Base-by-base conservation (phyloP, 2,329 filamentous ascomycete species). In the Sordariomycetes sp. region DNA sequence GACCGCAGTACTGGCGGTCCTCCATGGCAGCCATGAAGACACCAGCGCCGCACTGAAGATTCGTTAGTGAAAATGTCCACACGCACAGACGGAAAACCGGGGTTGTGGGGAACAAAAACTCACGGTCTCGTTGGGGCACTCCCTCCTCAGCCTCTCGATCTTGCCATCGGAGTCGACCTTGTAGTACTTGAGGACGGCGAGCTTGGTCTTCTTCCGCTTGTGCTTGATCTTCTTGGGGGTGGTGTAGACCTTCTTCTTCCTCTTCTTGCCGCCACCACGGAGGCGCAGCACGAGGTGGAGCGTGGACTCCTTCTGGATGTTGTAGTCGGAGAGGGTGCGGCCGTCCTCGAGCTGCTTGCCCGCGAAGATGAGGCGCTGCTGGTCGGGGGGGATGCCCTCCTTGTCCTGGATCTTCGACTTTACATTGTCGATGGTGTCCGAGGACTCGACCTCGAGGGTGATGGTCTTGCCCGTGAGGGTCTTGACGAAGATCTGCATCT, bases 161-260 rank as follows among this genome's bases (percentile, higher is more conserved):
- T 97, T 97, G 80, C 95, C 94, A 73, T 99, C 94, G 71, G 89
- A 90, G 79, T 97, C 94, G 71, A 99, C 94, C 90, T 99, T 99
- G 90, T 99, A 99, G 90, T 99, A 99, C 88, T 99, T 99, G 79
- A 99, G 92, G 70, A 99, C 93, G 72, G 94, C 94, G 78, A 99
- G 83, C 89, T 99, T 99, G 87, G 89, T 96, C 93, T 99, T 99
- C 91, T 97, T 99, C 84, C 91, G 89, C 92, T 99, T 99, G 88
- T 99, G 94, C 94, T 99, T 99, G 89, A 99, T 99, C 91, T 99
- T 99, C 92, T 99, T 99, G 78, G 94, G 94, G 73, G 94, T 99
- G 76, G 90, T 97, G 89, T 99, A 99, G 70, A 99, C 94, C 92
- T 99, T 99, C 91, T 96, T 96, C 90, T 99, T 99, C 80, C 95